Conservation (phyloP, 148 eudicot genomes). For the Nepenthes mirabilis region DNA sequence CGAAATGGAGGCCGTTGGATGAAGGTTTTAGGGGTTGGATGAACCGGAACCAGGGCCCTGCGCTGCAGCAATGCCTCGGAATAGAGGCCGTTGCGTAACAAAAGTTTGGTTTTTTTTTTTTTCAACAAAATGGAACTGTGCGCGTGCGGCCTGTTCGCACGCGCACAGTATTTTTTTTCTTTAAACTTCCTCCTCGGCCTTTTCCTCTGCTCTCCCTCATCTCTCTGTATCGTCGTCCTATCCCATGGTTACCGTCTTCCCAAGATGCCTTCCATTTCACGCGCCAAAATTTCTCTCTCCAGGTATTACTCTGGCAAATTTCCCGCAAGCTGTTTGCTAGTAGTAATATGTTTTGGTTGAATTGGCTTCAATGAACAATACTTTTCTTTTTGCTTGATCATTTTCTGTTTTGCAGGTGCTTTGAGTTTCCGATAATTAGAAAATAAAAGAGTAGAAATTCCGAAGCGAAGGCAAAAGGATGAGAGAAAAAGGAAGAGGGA, state of each 20-base stretch:
- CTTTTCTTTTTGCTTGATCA: too few relatives aligned
- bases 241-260: neutral
- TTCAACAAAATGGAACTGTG: too few relatives aligned
- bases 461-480: neutral
- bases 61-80: too few relatives aligned
- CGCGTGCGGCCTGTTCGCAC: too few relatives aligned
- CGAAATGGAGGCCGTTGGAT: too few relatives aligned
- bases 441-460: neutral
- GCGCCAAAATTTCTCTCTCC: constrained; percentile 1
- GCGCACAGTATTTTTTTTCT: neutral
- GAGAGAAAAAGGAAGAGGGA: too few relatives aligned
- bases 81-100: too few relatives aligned
- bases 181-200: neutral
- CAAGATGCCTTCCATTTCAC: neutral
- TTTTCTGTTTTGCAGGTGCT: neutral
- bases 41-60: too few relatives aligned
- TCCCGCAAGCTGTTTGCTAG: neutral
- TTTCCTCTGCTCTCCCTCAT: neutral
- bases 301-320: constrained; percentile 1
- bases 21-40: too few relatives aligned
- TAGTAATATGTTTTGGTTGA: neutral
- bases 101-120: too few relatives aligned
- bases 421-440: neutral
- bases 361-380: neutral
- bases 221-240: neutral